Base-by-base conservation (phyloP, 257 asterid species). In the Nicotiana attenuata region DNA sequence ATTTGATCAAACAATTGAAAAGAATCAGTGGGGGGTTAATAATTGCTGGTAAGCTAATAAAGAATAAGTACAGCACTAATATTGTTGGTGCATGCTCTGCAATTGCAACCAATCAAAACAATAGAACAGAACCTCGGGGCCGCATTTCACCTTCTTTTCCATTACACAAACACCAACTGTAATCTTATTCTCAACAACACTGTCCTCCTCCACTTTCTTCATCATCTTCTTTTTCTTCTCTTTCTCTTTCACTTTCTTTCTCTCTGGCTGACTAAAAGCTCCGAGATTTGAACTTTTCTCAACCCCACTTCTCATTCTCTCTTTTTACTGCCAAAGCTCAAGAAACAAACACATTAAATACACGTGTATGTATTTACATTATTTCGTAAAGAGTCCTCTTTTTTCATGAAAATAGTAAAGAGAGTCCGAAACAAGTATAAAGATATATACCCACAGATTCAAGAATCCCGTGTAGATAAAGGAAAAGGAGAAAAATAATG, bases 71-170 rank as follows among this genome's bases (percentile, higher is more conserved):
- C 60, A 73, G 66, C 50, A 33, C 4, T 55, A 8, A 17, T 7
- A 55, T 16, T 83, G 33, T 11, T 11, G 53, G 71, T 89, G 91
- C 91, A 88, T 87, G 83, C 53, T 78, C 3, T 59, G 82, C 20
- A 82, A 76, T 41, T 68, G 83, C 82, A 78, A 80, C 81, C 84
- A 86, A 33, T 41, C 35, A 79, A 69, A 80, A 77, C 85, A 84
- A 90, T 22, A 87, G 82, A 88, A 89, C 88, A 85, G 92, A 92
- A 93, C 97, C 97, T 92, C 97, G 91, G 93, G 88, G 95, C 97
- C 97, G 93, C 97, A 93, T 90, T 92, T 95, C 99, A 93, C 99
- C 99, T 95, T 93, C 98, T 93, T 95, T 95, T 95, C 99, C 98
- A 95, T 90, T 85, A 95, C 99, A 83, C 99, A 95, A 67, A 95